phyloP scores from a whole-genome alignment of 1,139 yeast species.

The Candida sp. region DNA sequence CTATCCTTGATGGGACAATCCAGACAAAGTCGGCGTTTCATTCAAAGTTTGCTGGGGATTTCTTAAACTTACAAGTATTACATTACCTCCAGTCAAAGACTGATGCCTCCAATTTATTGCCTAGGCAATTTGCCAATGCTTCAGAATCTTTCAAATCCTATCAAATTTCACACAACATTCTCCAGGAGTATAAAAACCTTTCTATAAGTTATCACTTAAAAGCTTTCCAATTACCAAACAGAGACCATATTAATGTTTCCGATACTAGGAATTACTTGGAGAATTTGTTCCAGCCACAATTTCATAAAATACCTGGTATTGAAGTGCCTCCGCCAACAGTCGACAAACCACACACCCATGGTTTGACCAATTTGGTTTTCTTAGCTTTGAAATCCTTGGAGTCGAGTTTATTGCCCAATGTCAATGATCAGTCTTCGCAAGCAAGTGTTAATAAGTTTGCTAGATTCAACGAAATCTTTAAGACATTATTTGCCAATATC shows the following conservation, averaged over 20 bases:
- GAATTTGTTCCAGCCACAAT: conserved; percentile 53
- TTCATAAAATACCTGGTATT: conserved; percentile 28
- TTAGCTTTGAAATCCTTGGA: conserved; percentile 36
- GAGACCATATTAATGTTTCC: conserved; percentile 32
- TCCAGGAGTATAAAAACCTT: conserved; percentile 34
- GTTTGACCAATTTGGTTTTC: conserved; percentile 38
- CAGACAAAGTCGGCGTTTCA: conserved; percentile 57
- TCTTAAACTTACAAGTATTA: conserved; percentile 52
- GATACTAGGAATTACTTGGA: conserved; percentile 46
- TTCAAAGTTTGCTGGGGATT: conserved; percentile 70
- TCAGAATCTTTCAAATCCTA: conserved; percentile 48
- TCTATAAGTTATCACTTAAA: conserved; percentile 17
- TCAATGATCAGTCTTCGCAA: conserved; percentile 10
- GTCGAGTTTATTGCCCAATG: conserved; percentile 23
- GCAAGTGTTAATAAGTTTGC: conserved; percentile 26
- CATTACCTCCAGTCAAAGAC: conserved; percentile 33
- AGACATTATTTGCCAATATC: conserved; percentile 50
- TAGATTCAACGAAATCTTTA: conserved; percentile 39
- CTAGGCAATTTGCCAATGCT: conserved; percentile 18
- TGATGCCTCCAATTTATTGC: conserved; percentile 24
- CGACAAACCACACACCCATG: conserved; percentile 39
- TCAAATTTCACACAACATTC: conserved; percentile 37
- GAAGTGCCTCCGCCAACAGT: conserved; percentile 35
- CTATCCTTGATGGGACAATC: conserved; percentile 68
- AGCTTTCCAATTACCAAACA: conserved; percentile 48